Evolutionary conservation across 108 stramenopile genomes (phyloP).

Genomic region (Skeletonema costatum): DNA sequence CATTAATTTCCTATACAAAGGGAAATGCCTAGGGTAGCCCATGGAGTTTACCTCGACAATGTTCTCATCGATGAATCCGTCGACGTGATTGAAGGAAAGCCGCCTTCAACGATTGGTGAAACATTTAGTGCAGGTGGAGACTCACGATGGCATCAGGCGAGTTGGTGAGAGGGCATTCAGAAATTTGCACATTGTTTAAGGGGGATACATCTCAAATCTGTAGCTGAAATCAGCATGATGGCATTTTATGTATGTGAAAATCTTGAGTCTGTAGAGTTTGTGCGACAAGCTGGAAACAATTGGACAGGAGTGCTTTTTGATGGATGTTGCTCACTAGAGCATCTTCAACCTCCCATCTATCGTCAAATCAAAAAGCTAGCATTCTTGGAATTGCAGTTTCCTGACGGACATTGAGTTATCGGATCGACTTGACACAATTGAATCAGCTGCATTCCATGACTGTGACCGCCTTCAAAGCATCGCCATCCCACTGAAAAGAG

Average conservation of each 20-base stretch:
- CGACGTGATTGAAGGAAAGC: too few species aligned
- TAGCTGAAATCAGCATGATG: not conserved
- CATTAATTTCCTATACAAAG: too few species aligned
- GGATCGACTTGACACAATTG: not conserved
- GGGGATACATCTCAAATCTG: not conserved
- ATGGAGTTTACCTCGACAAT: too few species aligned
- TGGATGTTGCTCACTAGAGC: not conserved
- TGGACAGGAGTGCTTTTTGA: not conserved
- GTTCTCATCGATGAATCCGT: too few species aligned
- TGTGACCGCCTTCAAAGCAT: not conserved
- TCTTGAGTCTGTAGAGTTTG: not conserved
- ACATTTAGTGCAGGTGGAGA: too few species aligned
- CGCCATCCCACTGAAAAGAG: not conserved
- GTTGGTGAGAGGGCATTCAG: too few species aligned
- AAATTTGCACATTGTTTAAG: too few species aligned
- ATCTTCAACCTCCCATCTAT: not conserved
- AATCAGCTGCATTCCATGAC: not conserved
- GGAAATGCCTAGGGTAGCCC: too few species aligned
- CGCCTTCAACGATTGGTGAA: too few species aligned
- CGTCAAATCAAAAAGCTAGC: not conserved
- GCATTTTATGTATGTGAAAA: not conserved
- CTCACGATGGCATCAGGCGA: too few species aligned
- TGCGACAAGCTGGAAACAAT: not conserved
- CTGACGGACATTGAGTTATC: not conserved
- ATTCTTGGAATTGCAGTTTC: not conserved